Evolutionary conservation across 768 basidiomycete genomes (phyloP).

Genomic region (Myochromella boudieri): DNA sequence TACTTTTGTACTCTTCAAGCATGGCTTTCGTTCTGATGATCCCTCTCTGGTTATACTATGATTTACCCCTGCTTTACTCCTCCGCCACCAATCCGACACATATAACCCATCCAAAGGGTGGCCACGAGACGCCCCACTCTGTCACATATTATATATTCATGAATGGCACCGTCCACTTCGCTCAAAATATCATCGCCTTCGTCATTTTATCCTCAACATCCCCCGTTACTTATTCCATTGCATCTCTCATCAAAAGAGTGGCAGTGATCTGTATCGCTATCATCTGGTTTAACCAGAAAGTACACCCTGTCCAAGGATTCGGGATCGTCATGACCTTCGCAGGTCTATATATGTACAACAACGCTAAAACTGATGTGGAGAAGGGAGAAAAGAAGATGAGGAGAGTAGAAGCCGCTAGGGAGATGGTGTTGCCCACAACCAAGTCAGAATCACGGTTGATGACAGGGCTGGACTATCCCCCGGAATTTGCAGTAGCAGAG

Average conservation of each 20-base stretch:
- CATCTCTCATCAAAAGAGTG: slow-evolving; percentile 96
- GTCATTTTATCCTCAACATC: slow-evolving; percentile 94
- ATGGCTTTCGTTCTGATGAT: slow-evolving; percentile 97
- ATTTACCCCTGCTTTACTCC: slow-evolving; percentile 69
- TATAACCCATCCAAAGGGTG: slow-evolving; percentile 44
- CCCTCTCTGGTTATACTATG: slow-evolving; percentile 91
- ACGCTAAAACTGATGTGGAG: slow-evolving; percentile 89
- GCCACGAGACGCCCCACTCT: slow-evolving; percentile 53
- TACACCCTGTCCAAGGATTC: slow-evolving; percentile 80
- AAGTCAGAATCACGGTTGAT: slow-evolving; percentile 57
- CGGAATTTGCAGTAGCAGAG: slow-evolving; percentile 29
- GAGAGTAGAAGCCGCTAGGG: slow-evolving; percentile 69
- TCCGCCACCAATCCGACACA: slow-evolving; percentile 37
- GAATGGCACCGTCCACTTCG: slow-evolving; percentile 96
- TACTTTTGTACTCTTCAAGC: slow-evolving; percentile 90
- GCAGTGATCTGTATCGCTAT: slow-evolving; percentile 98
- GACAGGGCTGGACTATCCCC: slow-evolving; percentile 38
- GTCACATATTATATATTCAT: slow-evolving; percentile 83
- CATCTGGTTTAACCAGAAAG: slow-evolving; percentile 89
- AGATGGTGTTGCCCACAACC: slow-evolving; percentile 68
- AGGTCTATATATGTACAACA: slow-evolving; percentile 96
- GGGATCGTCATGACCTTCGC: slow-evolving; percentile 91
- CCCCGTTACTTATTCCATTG: slow-evolving; percentile 98
- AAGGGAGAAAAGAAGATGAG: slow-evolving; percentile 88
- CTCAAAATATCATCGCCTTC: slow-evolving; percentile 97